Base-by-base conservation (phyloP, 768 basidiomycete species). In the Sporobolomyces pararoseus region DNA sequence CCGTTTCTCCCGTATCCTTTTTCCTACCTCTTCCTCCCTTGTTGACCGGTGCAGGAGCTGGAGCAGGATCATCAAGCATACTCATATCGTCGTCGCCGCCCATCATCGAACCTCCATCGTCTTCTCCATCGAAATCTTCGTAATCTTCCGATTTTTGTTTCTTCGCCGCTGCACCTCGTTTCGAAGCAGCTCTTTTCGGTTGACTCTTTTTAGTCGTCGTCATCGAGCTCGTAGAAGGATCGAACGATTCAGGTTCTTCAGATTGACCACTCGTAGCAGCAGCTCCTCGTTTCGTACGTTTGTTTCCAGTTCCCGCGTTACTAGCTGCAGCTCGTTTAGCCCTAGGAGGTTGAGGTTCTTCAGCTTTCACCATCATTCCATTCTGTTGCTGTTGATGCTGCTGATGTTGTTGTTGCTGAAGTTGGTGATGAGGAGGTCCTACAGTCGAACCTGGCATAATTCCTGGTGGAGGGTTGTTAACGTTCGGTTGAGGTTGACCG, bases 1-100 rank as follows among this genome's bases (percentile, higher is more conserved):
- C 96, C 0, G 95, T 97, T 83, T 96, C 92, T 29, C 89, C 89
- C 77, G 88, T 91, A 80, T 89, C 92, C 60, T 62, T 75, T 75
- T 60, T 78, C 75, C 53, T 80, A 75, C 80, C 23, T 81, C 5
- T 80, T 81, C 7, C 83, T 83, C 4, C 83, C 81, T 25, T 80
- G 78, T 1, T 61, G 61, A 65, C 59, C 31, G 25, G 27, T 27
- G 47, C 71, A 63, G 42, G 54, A 55, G 31, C 49, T 37, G 42
- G 32, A 19, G 32, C 51, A 23, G 39, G 16, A 37, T 44, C 57
- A 7, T 25, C 72, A 51, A 51, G 60, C 66, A 31, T 51, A 55
- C 32, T 42, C 66, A 60, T 60, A 21, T 69, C 54, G 61, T 55
- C 60, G 55, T 64, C 47, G 23, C 49, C 62, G n/a, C 39, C 55